Percentiles rank a stretch among this genome's conserved stretches.
Evolutionary conservation across 1,284 basidiomycete species (phyloP).

Genomic region (Cutaneotrichosporon arboriforme): DNA sequence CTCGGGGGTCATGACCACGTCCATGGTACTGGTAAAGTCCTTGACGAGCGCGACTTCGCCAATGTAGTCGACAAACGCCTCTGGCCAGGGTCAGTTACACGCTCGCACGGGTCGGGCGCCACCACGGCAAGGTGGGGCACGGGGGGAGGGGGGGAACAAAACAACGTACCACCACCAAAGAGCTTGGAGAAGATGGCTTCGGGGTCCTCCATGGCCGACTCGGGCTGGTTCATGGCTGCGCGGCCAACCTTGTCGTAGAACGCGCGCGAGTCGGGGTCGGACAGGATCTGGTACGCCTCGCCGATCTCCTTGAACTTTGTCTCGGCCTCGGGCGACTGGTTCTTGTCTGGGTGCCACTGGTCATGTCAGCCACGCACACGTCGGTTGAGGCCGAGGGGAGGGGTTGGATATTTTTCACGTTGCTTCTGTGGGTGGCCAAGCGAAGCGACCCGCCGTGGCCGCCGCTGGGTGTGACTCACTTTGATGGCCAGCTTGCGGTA

Average conservation of each 20-base stretch:
- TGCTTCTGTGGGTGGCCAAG: not conserved
- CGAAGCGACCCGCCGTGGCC: not conserved
- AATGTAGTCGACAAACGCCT: conserved; percentile 68
- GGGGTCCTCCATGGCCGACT: conserved; percentile 59
- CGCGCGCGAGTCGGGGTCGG: conserved; percentile 74
- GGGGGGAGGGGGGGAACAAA: too few relatives aligned
- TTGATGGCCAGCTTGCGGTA: conserved; percentile 94
- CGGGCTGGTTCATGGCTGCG: conserved; percentile 43
- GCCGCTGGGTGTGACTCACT: conserved; percentile 51
- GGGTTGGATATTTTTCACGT: not conserved
- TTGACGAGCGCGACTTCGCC: conserved; percentile 91
- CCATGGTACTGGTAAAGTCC: conserved; percentile 48
- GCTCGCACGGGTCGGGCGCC: conserved; percentile 50
- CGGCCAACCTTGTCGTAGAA: conserved; percentile 96
- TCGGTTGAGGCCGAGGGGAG: too few relatives aligned
- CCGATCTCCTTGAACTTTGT: conserved; percentile 92
- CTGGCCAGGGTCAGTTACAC: conserved; percentile 17
- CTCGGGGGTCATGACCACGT: conserved; percentile 65
- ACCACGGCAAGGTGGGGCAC: too few relatives aligned
- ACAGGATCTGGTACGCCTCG: conserved; percentile 84
- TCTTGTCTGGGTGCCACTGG: conserved; percentile 91
- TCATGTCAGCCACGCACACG: not conserved
- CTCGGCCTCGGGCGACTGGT: conserved; percentile 76
- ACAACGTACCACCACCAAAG: conserved; percentile 78
- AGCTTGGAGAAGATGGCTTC: conserved; percentile 86